Evolutionary conservation across 1,139 yeast species (phyloP), one percentile per base, ranked within the genome.

Genomic region (Kurtzmaniella quercitrusa): DNA sequence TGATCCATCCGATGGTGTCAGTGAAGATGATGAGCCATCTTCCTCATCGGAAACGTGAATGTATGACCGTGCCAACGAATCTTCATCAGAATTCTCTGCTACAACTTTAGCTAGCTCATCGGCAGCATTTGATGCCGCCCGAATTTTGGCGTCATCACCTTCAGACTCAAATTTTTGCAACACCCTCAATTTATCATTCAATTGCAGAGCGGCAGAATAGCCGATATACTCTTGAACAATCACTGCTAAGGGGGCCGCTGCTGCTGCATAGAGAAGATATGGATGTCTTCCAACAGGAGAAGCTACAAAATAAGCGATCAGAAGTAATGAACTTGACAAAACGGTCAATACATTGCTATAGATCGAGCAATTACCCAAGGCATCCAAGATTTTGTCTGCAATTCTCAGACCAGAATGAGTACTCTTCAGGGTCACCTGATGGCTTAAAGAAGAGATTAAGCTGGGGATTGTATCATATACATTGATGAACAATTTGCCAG

Each of bases 251-350:
- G 79, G 77, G 31, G 73, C 72, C 15, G 79, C 76, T 18, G 76
- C 43, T n/a, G 79, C 75, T n/a, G 81, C 66, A 53, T 79, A 79
- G 33, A 79, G 54, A 54, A 79, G 70, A 54, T 78, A 79, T 7
- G 83, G 83, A 58, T 79, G 84, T 53, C 72, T 72, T 38, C 70
- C 81, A 42, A 64, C 56, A 7, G 59, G 49, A 10, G 77, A 66
- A 10, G 82, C 68, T 47, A 62, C 59, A 25, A 54, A 56, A 52
- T 63, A 79, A 12, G 79, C 79, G 50, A 69, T 51, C 33, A 63
- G 53, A 46, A 79, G 74, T 42, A 75, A 62, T 2, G 63, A 48
- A 18, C 58, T 48, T 43, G 68, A 63, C 34, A 63, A 45, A 9
- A 62, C 45, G 49, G 76, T 64, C 27, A 73, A 56, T 19, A 45